Conservation (phyloP, 306 rosid genomes). For the Cucumis cinereus region DNA sequence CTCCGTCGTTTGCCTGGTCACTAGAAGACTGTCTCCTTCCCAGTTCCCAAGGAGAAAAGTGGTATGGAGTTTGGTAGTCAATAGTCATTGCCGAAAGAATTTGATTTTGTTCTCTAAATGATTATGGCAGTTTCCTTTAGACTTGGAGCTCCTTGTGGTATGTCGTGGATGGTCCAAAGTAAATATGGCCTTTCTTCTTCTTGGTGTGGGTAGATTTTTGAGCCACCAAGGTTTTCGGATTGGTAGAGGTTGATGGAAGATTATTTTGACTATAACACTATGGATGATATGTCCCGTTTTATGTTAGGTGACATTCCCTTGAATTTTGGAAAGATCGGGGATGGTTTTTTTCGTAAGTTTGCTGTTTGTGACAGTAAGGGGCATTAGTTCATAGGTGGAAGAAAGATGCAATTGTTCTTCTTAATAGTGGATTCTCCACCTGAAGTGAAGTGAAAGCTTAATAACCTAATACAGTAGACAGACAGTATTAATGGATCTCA, state of each 20-base stretch:
- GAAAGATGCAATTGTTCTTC: neutral
- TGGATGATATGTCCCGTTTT: neutral
- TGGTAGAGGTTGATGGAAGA: neutral
- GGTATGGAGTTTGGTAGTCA: neutral
- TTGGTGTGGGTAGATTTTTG: neutral
- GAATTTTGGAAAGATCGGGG: neutral
- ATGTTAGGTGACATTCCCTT: neutral
- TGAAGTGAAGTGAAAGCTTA: neutral
- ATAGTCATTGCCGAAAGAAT: neutral
- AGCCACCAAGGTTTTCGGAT: neutral
- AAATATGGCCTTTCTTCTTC: neutral
- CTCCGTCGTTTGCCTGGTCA: neutral
- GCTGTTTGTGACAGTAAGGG: neutral
- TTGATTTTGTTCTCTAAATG: neutral
- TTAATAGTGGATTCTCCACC: neutral
- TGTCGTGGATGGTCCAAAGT: neutral
- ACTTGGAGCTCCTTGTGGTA: neutral
- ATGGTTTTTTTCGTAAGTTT: neutral
- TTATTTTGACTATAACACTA: neutral
- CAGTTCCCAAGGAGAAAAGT: neutral
- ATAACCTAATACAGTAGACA: neutral
- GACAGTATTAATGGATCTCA: neutral
- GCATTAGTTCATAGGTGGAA: neutral
- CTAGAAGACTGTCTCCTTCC: neutral
- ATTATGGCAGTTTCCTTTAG: neutral